phyloP scores from a whole-genome alignment of 805 yeast genomes.

The Blastobotrys muscicola region DNA sequence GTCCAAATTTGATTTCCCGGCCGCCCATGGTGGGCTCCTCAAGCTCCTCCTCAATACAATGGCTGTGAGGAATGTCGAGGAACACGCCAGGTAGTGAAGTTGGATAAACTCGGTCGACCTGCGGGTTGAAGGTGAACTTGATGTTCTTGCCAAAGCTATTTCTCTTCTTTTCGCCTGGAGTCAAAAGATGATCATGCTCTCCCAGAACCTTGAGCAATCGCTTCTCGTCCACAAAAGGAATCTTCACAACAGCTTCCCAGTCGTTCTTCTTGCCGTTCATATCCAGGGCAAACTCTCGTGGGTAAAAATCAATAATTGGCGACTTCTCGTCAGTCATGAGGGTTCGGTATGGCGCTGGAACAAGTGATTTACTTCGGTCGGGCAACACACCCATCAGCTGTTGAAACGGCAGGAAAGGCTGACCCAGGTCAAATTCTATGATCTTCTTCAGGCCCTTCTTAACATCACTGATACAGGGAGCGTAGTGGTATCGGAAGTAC shows the following conservation, averaged over 20 bases:
- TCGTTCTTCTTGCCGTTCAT: slow-evolving; percentile 90
- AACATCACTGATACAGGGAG: slow-evolving; percentile 91
- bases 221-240: slow-evolving; percentile 82
- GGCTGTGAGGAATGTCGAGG: slow-evolving; percentile 68
- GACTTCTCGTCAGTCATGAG: slow-evolving; percentile 81
- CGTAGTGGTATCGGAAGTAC: slow-evolving; percentile 83
- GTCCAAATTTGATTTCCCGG: slow-evolving; percentile 33
- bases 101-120: slow-evolving; percentile 52
- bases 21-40: slow-evolving; percentile 40
- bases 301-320: slow-evolving; percentile 86
- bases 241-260: slow-evolving; percentile 95
- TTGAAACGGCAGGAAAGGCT: slow-evolving; percentile 86
- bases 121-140: slow-evolving; percentile 66
- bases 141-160: slow-evolving; percentile 68
- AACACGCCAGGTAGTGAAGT: slow-evolving; percentile 74
- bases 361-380: slow-evolving; percentile 71
- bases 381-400: slow-evolving; percentile 97
- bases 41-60: slow-evolving; percentile 57
- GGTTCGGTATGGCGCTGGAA: slow-evolving; percentile 69
- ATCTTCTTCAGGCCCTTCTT: slow-evolving; percentile 54
- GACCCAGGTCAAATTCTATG: slow-evolving; percentile 55
- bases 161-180: slow-evolving; percentile 62
- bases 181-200: slow-evolving; percentile 51
- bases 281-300: slow-evolving; percentile 78
- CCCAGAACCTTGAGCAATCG: slow-evolving; percentile 64